A percentile compares a stretch with the other conserved stretches of the same genome.
These are phyloP conservation scores for Agaricales sp. DNA, from an alignment of 1,284 basidiomycete species.

Conservation along the genomic window DNA sequence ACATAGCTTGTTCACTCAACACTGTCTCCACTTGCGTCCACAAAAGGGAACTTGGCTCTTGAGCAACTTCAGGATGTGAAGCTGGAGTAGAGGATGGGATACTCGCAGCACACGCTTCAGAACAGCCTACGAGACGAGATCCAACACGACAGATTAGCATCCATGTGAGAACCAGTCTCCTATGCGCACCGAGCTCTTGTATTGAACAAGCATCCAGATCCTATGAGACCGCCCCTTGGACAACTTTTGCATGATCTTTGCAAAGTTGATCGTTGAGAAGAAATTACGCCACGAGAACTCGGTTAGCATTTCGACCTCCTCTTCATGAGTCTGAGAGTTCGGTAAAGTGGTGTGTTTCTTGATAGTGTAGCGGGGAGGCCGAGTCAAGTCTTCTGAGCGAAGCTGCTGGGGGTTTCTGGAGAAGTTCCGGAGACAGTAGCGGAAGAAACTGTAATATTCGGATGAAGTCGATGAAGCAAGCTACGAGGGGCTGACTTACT, in stretches of 20 bases:
- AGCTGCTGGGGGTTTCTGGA: conserved; percentile 48
- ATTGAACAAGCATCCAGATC: conserved; percentile 94
- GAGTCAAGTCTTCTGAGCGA: conserved; percentile 47
- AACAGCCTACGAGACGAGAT: conserved; percentile 54
- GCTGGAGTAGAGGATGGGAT: conserved; percentile 87
- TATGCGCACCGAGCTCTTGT: conserved; percentile 85
- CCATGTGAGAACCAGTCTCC: conserved; percentile 2
- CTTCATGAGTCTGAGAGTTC: conserved; percentile 64
- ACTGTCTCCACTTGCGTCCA: conserved; percentile 96
- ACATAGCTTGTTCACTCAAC: conserved; percentile 37
- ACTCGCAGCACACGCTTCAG: conserved; percentile 92
- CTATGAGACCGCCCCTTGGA: conserved; percentile 93
- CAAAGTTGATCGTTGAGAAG: conserved; percentile 96
- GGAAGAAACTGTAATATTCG: conserved; percentile 72
- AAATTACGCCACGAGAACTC: conserved; percentile 99
- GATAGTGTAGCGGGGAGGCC: conserved; percentile 46
- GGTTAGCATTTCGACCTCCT: conserved; percentile 84
- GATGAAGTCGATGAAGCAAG: conserved; percentile 4
- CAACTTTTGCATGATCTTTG: conserved; percentile 96
- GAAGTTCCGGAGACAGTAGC: conserved; percentile 77
- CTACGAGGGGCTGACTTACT: conserved; percentile 37
- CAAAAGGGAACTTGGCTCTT: conserved; percentile 99
- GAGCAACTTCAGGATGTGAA: conserved; percentile 96
- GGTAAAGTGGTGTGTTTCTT: conserved; percentile 46
- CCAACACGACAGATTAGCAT: conserved; percentile 9